Conservation (phyloP, 106 monocot genomes). For the Dendrobium officinale region DNA sequence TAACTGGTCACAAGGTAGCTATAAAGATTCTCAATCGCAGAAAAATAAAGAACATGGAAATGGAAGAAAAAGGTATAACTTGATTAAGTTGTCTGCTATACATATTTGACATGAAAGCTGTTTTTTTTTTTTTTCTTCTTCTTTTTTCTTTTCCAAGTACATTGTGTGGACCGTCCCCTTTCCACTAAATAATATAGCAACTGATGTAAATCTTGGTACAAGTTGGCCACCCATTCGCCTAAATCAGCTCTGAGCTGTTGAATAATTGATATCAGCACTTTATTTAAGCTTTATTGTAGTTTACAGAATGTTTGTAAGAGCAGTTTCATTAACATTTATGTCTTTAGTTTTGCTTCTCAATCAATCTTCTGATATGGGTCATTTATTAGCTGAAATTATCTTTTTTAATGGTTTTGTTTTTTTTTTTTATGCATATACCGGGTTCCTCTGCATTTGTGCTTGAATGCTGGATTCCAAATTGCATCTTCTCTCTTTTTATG, state of each 20-base stretch:
- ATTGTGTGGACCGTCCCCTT: background rate
- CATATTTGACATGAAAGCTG: background rate
- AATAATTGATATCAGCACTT: background rate
- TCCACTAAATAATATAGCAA: background rate
- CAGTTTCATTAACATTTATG: background rate
- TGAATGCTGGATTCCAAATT: background rate
- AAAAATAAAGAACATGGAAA: constrained; percentile 44
- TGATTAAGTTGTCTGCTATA: background rate
- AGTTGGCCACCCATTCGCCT: background rate
- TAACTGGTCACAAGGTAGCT: constrained; percentile 49
- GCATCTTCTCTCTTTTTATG: background rate
- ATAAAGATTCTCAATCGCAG: constrained; percentile 42
- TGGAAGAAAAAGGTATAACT: constrained; percentile 53
- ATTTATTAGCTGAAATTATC: background rate
- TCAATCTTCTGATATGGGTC: background rate
- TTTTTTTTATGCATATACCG: background rate
- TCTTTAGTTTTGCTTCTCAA: background rate
- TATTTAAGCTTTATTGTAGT: background rate
- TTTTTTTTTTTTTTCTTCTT: too few relatives aligned
- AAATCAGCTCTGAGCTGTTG: background rate
- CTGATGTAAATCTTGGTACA: background rate
- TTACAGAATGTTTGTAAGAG: background rate
- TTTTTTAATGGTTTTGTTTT: background rate
- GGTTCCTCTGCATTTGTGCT: background rate
- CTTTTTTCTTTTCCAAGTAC: background rate